Percentiles rank a stretch among this genome's conserved stretches.
These are phyloP conservation scores for Vaccinium macrocarpon DNA, from an alignment of 148 eudicot species.

Conservation along the genomic window DNA sequence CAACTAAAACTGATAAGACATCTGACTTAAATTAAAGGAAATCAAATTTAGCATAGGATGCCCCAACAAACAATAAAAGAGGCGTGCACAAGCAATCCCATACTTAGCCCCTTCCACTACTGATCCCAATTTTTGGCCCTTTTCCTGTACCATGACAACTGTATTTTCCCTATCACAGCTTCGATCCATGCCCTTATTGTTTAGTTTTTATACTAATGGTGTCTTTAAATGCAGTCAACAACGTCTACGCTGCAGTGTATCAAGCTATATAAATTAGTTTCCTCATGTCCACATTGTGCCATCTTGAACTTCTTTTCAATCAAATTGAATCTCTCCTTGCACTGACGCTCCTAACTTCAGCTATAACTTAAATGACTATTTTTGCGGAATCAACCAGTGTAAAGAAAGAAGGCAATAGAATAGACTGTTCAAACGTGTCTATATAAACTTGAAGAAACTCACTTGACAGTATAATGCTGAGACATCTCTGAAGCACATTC, in stretches of 20 bases:
- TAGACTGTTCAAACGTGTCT: neutral
- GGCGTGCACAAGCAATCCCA: neutral
- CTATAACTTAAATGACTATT: neutral
- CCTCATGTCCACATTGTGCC: neutral
- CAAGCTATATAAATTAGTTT: neutral
- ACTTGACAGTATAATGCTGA: slow-evolving; percentile 47
- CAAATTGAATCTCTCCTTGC: neutral
- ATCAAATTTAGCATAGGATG: neutral
- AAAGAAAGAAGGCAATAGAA: neutral
- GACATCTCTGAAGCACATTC: slow-evolving; percentile 62
- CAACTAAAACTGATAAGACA: neutral
- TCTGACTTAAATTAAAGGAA: neutral
- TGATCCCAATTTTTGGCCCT: neutral
- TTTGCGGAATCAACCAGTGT: neutral
- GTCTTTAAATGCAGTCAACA: neutral
- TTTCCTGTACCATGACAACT: neutral
- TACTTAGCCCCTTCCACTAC: neutral
- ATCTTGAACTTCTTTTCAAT: neutral
- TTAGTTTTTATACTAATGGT: neutral
- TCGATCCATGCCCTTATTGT: slow-evolving; percentile 1
- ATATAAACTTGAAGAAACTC: slow-evolving; percentile 16
- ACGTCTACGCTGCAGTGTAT: neutral
- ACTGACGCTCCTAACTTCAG: neutral
- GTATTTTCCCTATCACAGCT: neutral
- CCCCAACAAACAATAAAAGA: neutral